phyloP scores from a whole-genome alignment of 495 filamentous ascomycete genomes.

The Xanthoparmelia taractica region DNA sequence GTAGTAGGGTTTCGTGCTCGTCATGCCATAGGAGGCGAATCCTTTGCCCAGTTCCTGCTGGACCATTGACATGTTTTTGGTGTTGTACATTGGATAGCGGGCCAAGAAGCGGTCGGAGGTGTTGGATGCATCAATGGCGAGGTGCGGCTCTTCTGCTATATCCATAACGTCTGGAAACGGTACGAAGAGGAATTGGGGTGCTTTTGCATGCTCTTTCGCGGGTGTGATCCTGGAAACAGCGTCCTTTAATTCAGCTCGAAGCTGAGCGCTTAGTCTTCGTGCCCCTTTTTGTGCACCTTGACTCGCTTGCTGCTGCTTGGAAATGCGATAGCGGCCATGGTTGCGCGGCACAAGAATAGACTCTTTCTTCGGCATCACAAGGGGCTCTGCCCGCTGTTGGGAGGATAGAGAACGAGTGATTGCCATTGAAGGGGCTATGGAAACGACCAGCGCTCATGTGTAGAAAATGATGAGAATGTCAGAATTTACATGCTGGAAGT shows the following conservation, averaged over 20 bases:
- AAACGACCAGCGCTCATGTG: neutral
- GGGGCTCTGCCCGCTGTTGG: neutral
- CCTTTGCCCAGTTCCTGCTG: slow-evolving; percentile 1
- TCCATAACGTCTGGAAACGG: neutral
- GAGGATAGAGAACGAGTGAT: neutral
- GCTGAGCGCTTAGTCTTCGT: neutral
- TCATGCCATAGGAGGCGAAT: neutral
- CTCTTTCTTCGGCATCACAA: neutral
- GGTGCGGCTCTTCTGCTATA: neutral
- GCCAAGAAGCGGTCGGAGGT: neutral
- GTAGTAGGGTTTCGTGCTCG: neutral
- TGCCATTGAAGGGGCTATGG: neutral
- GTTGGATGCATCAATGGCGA: slow-evolving; percentile 1
- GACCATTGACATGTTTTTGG: neutral
- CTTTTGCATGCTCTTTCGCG: neutral
- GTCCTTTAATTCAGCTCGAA: neutral
- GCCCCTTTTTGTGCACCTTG: neutral
- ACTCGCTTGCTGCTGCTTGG: neutral
- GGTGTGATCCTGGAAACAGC: neutral
- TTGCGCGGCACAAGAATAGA: neutral
- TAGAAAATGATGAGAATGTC: neutral
- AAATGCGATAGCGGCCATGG: neutral
- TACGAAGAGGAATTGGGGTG: neutral
- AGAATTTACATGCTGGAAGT: neutral
- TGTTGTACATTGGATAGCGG: neutral